Evolutionary conservation across 495 filamentous ascomycete genomes (phyloP).

Genomic region (Astrothelium macrocarpum): DNA sequence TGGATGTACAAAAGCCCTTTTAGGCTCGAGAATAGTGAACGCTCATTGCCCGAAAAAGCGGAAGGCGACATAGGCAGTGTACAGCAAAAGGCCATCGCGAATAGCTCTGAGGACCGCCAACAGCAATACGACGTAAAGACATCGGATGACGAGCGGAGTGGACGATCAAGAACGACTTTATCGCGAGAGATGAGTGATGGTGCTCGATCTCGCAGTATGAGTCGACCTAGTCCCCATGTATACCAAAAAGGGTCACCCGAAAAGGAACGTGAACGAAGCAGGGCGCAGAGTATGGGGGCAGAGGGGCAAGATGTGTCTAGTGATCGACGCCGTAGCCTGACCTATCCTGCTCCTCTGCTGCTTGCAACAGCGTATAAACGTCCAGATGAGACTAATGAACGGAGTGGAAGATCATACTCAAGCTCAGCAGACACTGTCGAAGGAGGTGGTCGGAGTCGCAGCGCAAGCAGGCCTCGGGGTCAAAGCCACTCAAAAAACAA

Average conservation of each 20-base stretch:
- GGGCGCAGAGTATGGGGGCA: background rate
- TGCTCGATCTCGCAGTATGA: background rate
- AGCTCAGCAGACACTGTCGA: background rate
- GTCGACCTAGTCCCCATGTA: background rate
- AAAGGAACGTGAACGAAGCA: background rate
- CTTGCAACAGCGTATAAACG: background rate
- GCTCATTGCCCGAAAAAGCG: background rate
- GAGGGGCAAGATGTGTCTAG: background rate
- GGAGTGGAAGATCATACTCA: background rate
- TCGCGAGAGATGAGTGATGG: background rate
- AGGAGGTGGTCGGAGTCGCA: background rate
- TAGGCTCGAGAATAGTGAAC: background rate
- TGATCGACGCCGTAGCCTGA: background rate
- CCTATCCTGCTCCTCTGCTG: background rate
- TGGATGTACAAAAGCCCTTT: background rate
- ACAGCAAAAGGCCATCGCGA: background rate
- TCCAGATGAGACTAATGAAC: background rate
- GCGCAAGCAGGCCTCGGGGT: background rate
- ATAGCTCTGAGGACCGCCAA: background rate
- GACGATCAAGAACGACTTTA: background rate
- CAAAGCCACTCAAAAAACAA: no score
- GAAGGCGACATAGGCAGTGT: background rate
- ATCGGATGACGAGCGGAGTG: background rate
- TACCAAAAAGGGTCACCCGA: background rate
- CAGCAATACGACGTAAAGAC: background rate